Base-by-base conservation (phyloP, 2,329 filamentous ascomycete genomes). In the Cytospora paraplurivora region DNA sequence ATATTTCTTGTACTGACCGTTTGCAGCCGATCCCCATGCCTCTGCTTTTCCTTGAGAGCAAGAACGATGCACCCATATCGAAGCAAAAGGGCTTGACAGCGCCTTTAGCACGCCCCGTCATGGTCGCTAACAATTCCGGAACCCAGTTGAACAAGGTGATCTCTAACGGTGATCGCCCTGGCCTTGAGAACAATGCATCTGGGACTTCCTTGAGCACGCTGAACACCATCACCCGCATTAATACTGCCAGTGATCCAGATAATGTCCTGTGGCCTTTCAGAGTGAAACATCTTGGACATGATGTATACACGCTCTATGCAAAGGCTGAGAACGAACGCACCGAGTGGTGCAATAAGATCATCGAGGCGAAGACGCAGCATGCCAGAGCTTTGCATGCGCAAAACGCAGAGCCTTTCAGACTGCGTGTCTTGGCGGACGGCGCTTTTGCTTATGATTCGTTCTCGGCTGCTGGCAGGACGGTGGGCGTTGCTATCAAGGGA, bases 311-410 rank as follows among this genome's bases (percentile, higher is more conserved):
- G 0, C 80, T 99, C 1, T 98, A 96, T 74, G 93, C 94, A 0
- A 85, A 89, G 7, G 89, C 87, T 1, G 85, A 88, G 2, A 84
- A 89, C 66, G 90, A 88, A 70, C 85, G 95, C 63, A 82, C 87
- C 66, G 92, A 96, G 56, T 99, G 96, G 96, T 96, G 92, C 71
- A 87, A 88, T 68, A 96, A 93, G 76, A 96, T 99, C 70, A 89
- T 96, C 53, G 90, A 96, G 75, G 95, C 95, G 37, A 99, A 99
- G 80, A 96, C 93, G 7, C 88, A 90, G 64, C 93, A 99, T 74
- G 95, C 95, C 27, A 89, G 92, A 58, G 91, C 93, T 3, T 80
- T 98, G 6, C 91, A 91, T 75, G 88, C 91, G 4, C 95, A 99
- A 72, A 96, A 98, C 72, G 94, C 95, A 0, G 95, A 99, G 75